Percentiles rank a stretch among this genome's conserved stretches.
Conservation (phyloP, 2,329 filamentous ascomycete species). For the Fusarium goolgardi region DNA sequence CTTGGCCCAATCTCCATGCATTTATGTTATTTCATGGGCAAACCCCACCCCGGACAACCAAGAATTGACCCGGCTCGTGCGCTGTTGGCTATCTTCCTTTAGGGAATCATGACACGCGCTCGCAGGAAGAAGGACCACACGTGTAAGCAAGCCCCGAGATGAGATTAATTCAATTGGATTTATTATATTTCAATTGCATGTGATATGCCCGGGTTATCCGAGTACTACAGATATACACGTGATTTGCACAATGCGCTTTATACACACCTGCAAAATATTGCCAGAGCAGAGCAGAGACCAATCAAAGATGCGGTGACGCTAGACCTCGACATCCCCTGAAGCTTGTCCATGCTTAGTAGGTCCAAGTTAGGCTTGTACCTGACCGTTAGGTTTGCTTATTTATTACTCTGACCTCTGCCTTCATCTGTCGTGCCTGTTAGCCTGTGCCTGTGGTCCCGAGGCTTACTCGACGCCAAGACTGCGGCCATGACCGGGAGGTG, state of each 20-base stretch:
- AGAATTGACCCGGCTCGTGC: conserved; percentile 32
- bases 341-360: conserved; percentile 10
- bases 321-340: conserved; percentile 11
- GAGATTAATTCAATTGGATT: conserved; percentile 17
- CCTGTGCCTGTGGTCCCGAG: conserved; percentile 33
- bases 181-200: conserved; percentile 49
- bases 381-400: conserved; percentile 23
- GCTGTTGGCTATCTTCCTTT: conserved; percentile 11
- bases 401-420: conserved; percentile 12
- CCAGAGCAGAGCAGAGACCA: not conserved
- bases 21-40: conserved; percentile 24
- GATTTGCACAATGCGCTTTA: conserved; percentile 19
- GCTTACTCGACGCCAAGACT: conserved; percentile 36
- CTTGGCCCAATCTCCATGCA: conserved; percentile 41
- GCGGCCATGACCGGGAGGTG: conserved; percentile 28
- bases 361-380: conserved; percentile 20
- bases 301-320: conserved; percentile 13
- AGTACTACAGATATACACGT: conserved; percentile 30
- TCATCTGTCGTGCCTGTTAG: conserved; percentile 15
- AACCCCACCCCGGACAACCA: conserved; percentile 28
- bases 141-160: conserved; percentile 36
- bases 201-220: conserved; percentile 47
- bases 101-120: conserved; percentile 25
- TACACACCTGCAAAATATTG: not conserved
- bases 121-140: conserved; percentile 23